A percentile compares a stretch with the other conserved stretches of the same genome.
Evolutionary conservation across 768 basidiomycete species (phyloP).

Genomic region (Cyclocybe aegerita): DNA sequence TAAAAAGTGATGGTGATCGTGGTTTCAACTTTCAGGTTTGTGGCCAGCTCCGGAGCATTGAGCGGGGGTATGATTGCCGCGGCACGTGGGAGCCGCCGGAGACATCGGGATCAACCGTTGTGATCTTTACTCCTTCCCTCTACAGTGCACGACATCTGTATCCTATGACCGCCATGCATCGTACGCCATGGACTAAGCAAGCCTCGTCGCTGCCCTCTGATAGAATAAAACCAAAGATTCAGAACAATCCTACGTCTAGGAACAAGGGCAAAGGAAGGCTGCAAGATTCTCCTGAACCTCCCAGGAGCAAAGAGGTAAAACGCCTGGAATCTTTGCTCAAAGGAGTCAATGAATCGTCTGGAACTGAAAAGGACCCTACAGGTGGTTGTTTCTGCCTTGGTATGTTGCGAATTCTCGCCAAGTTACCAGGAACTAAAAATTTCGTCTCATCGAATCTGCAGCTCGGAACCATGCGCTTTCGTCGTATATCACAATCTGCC

Average conservation of each 20-base stretch:
- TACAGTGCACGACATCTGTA: no score
- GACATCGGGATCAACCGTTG: no score
- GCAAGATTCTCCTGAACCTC: slow-evolving; percentile 25
- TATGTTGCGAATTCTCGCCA: slow-evolving; percentile 17
- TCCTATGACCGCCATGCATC: slow-evolving; percentile 27
- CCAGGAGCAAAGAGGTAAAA: slow-evolving; percentile 50
- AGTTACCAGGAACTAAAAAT: background rate
- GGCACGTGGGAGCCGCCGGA: no score
- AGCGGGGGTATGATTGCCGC: no score
- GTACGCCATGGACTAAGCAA: slow-evolving; percentile 44
- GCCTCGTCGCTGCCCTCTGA: slow-evolving; percentile 53
- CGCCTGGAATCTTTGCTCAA: slow-evolving; percentile 46
- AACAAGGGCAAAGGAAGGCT: slow-evolving; percentile 37
- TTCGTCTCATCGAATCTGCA: slow-evolving; percentile 19
- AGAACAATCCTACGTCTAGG: slow-evolving; percentile 17
- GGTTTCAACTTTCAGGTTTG: no score
- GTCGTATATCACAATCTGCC: slow-evolving; percentile 52
- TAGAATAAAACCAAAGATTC: slow-evolving; percentile 37
- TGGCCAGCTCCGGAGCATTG: no score
- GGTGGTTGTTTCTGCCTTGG: slow-evolving; percentile 76
- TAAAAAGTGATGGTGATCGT: no score
- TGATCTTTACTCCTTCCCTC: no score
- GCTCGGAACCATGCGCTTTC: slow-evolving; percentile 63
- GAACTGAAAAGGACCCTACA: slow-evolving; percentile 47
- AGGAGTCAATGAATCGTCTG: slow-evolving; percentile 34